Base-by-base conservation (phyloP, 495 filamentous ascomycete species). In the Hyaloscypha bicolor region DNA sequence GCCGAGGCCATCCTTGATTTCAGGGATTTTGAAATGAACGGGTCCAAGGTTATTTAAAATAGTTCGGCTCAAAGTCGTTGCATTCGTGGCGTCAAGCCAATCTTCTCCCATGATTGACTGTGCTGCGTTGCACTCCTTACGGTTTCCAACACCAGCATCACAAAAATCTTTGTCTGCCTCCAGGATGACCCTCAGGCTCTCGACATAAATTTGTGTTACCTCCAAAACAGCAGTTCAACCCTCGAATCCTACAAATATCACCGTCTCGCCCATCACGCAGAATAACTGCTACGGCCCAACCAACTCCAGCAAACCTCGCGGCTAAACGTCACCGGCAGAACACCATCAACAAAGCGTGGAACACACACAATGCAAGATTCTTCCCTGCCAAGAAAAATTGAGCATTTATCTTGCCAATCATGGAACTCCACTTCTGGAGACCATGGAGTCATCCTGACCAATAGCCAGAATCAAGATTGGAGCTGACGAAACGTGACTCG, bases 361-460 rank as follows among this genome's bases (percentile, higher is more conserved):
- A 56, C 53, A 32, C 53, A 29, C 53, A 25, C 30, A 1, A 9
- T 56, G 5, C 53, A n/a, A 8, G 3, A 14, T 3, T 14, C 42
- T 48, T 48, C 53, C 53, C 53, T 56, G 53, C 53, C 53, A 56
- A 56, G 53, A 22, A n/a, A 56, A 56, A 56, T 56, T 29, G 19
- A 25, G 25, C 25, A 25, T 25, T 25, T 25, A 25, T 4, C 53
- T 56, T n/a, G 30, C 30, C 11, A 56, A 48, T 4, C 42, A 11
- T 19, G 0, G 16, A 48, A 48, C 42, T 12, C 42, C 42, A 48
- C 42, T 11, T 48, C 16, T 19, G 9, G 42, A 48, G 42, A 48
- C 16, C 42, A 48, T 48, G 6, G 16, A 48, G 16, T 14, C 42
- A 14, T 14, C 6, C 4, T 48, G 11, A 4, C 42, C 42, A 48